Evolutionary conservation across 257 asterid genomes (phyloP), one percentile per base, ranked within the genome.

Genomic region (Hygrophila difformis): DNA sequence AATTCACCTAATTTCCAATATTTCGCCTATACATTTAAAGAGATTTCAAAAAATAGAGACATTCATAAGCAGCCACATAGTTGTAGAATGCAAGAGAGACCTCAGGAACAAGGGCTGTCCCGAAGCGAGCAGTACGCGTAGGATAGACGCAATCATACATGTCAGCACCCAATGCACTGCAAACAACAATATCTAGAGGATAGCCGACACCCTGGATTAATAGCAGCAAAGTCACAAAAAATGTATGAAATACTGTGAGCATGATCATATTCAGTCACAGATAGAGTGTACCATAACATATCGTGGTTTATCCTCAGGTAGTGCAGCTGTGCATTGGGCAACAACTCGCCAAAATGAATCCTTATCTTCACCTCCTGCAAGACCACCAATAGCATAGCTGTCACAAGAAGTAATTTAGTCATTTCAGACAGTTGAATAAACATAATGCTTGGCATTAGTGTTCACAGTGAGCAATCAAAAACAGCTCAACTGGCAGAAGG

Each of bases 301-400:
- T 68, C 94, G 76, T 26, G 96, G 98, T 64, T 89, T 89, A 74
- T 89, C 72, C 66, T 85, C 98, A 34, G 98, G 98, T 61, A 89
- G 67, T 56, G 93, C 72, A 65, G 98, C 96, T 28, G 98, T 89
- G 71, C 98, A 89, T 72, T 89, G 98, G 23, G 98, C 98, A 71
- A 89, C 96, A 57, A 89, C 94, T 31, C 98, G 83, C 98, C 98
- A 89, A 64, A 89, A 89, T 11, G 98, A 89, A 67, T 89, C 98
- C 72, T 89, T 89, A 65, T 86, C 96, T 76, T 89, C 96, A n/a
- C 98, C 98, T 56, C 98, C 98, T 65, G 96, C 88, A 75, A 89
- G 98, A 66, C 98, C 98, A 66, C 98, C 98, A 82, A 89, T 89
- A 56, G 98, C 98, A 70, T 89, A 89, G 81, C 96, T 89, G 82